Evolutionary conservation across 1,139 yeast genomes (phyloP), one percentile per base, ranked within the genome.

Genomic region (Kurtzmaniella quercitrusa): DNA sequence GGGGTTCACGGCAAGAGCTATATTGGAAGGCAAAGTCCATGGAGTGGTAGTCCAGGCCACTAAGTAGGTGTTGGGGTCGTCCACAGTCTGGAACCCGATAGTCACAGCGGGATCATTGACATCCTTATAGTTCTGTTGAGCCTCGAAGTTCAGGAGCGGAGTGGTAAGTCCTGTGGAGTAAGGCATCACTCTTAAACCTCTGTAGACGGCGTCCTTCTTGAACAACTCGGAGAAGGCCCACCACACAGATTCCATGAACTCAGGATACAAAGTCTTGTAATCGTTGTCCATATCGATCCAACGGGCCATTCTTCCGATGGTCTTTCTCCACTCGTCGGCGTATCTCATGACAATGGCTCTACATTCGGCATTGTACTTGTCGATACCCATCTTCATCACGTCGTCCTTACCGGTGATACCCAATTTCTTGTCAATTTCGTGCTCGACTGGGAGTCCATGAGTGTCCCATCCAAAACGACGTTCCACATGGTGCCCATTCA

Each of bases 41-140:
- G 99, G 99, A 34, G 99, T 93, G 50, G 99, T 93, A 39, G 99
- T 93, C 99, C 99, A 93, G 15, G 98, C 98, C 40, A 93, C 91
- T 54, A 93, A 73, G 53, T 77, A 73, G 45, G 96, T 88, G 57
- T 85, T 81, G 51, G 86, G 88, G 57, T 91, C 95, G 50, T 80
- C 87, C 21, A 78, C 70, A 46, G 89, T 73, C 50, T 90, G 90
- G 76, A 93, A 94, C 21, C 90, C 95, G 54, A 94, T 70, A 50
- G 97, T 90, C 44, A 94, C 90, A 9, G 97, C 96, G 17, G 99
- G 99, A 63, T 93, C 99, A 51, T 83, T 79, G 42, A 93, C 98
- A 50, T 93, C 98, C 73, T 93, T 94, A 76, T 93, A 93, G 64
- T 93, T 93, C 65, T 90, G 96, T 67, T 91, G 98, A 47, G 98